phyloP scores from a whole-genome alignment of 2,329 filamentous ascomycete genomes.

The Escovopsis weberi region DNA sequence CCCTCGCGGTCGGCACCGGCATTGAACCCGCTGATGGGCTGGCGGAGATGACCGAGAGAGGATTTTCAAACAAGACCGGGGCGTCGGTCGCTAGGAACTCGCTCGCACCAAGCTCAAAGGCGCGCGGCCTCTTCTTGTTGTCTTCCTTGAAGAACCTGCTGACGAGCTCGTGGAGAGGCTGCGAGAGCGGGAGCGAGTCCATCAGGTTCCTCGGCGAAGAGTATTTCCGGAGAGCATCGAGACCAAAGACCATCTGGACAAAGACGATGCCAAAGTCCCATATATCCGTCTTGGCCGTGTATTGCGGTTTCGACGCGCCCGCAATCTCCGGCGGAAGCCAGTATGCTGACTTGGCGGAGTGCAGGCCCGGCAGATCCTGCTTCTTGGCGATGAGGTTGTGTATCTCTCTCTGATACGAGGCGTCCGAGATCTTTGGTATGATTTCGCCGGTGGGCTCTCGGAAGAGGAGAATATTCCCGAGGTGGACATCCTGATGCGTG shows the following conservation, averaged over 20 bases:
- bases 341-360: slow-evolving; percentile 58
- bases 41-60: slow-evolving; percentile 17
- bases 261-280: slow-evolving; percentile 92
- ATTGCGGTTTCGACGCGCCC: slow-evolving; percentile 43
- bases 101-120: slow-evolving; percentile 56
- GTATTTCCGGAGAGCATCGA: slow-evolving; percentile 61
- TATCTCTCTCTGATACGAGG: slow-evolving; percentile 53
- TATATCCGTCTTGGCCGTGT: slow-evolving; percentile 71
- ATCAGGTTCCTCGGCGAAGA: slow-evolving; percentile 64
- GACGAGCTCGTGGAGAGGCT: slow-evolving; percentile 64
- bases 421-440: slow-evolving; percentile 60
- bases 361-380: slow-evolving; percentile 35
- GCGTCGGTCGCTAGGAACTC: slow-evolving; percentile 54
- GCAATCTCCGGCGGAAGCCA: slow-evolving; percentile 73
- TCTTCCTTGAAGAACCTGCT: slow-evolving; percentile 74
- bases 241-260: slow-evolving; percentile 85
- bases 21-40: slow-evolving; percentile 28
- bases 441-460: slow-evolving; percentile 54
- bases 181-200: slow-evolving; percentile 56
- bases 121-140: slow-evolving; percentile 67
- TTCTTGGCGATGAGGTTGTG: slow-evolving; percentile 44
- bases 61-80: slow-evolving; percentile 37
- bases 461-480: slow-evolving; percentile 65
- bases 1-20: slow-evolving; percentile 30
- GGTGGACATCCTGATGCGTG: slow-evolving; percentile 70